phyloP scores from a whole-genome alignment of 345 rosid species.

The Lenwebbia sp. region DNA sequence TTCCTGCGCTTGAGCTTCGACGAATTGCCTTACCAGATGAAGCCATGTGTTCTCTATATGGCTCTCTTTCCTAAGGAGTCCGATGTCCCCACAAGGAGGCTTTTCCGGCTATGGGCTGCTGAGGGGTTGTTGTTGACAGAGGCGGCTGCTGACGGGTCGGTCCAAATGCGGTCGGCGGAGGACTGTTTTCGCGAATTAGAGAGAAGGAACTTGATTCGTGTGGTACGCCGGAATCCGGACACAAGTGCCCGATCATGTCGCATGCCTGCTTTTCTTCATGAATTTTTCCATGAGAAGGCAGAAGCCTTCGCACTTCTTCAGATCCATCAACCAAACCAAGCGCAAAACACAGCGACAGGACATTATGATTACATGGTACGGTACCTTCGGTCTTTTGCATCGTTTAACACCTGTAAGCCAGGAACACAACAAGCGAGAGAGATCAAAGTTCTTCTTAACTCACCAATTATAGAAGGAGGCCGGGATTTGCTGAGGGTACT shows the following conservation, averaged over 20 bases:
- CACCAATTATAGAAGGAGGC: neutral
- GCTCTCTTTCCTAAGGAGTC: conserved; percentile 18
- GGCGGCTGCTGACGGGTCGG: neutral
- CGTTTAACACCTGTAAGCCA: neutral
- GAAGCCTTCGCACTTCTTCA: neutral
- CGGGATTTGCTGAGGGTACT: neutral
- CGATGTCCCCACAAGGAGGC: conserved; percentile 18
- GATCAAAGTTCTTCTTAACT: neutral
- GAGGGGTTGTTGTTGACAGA: conserved; percentile 4
- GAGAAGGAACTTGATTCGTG: conserved; percentile 9
- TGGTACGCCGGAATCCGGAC: neutral
- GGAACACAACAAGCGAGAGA: conserved; percentile 3
- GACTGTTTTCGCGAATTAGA: conserved; percentile 1
- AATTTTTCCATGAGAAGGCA: neutral
- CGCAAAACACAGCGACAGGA: neutral
- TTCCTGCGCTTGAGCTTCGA: neutral
- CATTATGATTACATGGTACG: neutral
- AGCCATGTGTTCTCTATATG: conserved; percentile 11
- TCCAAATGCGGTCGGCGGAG: neutral
- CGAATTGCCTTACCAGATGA: neutral
- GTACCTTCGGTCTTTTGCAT: conserved; percentile 4
- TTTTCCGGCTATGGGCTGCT: conserved; percentile 22
- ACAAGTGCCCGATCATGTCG: conserved; percentile 13
- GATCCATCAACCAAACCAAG: neutral
- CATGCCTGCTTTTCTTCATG: neutral